Evolutionary conservation across 106 monocot genomes (phyloP), one percentile per base, ranked within the genome.

Genomic region (Allium fistulosum): DNA sequence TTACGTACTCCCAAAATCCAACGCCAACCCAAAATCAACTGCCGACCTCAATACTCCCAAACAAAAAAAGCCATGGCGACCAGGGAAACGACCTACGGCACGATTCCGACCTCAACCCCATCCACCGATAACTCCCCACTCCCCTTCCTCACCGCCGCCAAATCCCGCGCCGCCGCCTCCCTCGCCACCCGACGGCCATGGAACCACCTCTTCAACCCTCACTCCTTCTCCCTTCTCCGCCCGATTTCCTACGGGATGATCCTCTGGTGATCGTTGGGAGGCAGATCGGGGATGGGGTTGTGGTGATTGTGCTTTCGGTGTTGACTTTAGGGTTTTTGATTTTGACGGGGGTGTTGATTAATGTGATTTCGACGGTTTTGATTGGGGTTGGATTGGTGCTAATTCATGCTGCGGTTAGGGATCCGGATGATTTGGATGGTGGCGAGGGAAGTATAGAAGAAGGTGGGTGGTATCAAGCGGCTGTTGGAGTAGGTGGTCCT

Each of bases 151-250:
- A 78, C 90, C 62, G 75, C 82, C 27, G 94, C 84, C 47, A 94
- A 87, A 73, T 81, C 70, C 63, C 83, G 83, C 1, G 82, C 81
- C 55, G 60, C 37, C 12, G 62, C 85, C 2, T 83, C 86, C 56
- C 83, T 97, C 51, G 84, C 83, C 18, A 80, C 82, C 45, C 84
- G 83, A 26, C 88, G 92, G 8, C 92, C 92, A 8, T 92, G 91
- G 96, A 71, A 77, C 47, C 82, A 92, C 74, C 49, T 97, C 50
- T 62, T 62, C 58, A 69, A 72, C 65, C 82, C 72, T 17, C 91
- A 81, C 71, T 80, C 84, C 75, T 76, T 91, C 63, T 17, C 63
- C 67, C 76, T 91, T 57, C 91, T 91, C 6, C 71, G 26, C 7
- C 76, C 79, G 83, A 88, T 71, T 79, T 88, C 67, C 71, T 78